phyloP scores from a whole-genome alignment of 2,329 filamentous ascomycete species.

The Hysterium pulicare region DNA sequence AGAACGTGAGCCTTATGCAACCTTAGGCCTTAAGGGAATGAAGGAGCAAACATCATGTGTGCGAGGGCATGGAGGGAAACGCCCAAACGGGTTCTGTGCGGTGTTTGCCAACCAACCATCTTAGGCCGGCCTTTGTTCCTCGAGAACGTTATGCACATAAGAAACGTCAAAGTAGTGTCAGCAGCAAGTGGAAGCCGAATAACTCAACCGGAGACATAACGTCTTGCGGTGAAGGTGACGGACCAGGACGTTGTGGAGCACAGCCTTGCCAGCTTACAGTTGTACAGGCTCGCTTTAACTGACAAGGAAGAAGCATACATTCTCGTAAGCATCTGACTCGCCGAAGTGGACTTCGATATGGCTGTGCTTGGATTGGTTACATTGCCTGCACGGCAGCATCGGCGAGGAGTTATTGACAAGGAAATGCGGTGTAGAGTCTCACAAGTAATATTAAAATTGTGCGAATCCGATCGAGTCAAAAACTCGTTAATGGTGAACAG shows the following conservation, averaged over 20 bases:
- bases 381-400: neutral
- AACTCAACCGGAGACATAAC: neutral
- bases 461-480: no score
- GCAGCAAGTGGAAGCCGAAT: neutral
- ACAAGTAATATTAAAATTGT: no score
- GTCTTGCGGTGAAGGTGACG: slow-evolving; percentile 4
- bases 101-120: neutral
- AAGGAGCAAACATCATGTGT: no score
- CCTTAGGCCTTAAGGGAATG: no score
- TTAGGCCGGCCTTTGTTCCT: neutral
- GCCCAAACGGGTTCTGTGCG: neutral
- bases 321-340: neutral
- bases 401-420: neutral
- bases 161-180: neutral
- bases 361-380: neutral
- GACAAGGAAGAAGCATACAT: neutral
- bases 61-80: neutral
- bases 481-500: neutral
- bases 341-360: neutral
- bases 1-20: no score
- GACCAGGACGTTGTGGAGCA: neutral
- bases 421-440: neutral
- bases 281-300: neutral
- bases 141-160: no score
- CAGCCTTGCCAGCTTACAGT: neutral